Conservation (phyloP, 441 rosid species). For the Corymbia calophylla region DNA sequence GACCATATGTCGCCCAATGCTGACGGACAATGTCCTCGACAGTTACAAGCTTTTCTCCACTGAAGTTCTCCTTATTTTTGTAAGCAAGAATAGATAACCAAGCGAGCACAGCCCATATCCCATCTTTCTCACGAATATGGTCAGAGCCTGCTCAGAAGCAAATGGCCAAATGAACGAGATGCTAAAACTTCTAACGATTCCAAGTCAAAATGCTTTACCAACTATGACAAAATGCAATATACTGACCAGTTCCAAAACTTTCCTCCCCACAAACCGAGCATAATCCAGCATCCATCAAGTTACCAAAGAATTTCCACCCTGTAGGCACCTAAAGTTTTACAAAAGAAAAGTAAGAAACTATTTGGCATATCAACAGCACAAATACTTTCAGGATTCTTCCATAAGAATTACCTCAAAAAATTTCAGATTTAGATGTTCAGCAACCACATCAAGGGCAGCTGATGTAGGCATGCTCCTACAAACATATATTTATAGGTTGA, state of each 20-base stretch:
- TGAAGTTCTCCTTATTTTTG: conserved; percentile 64
- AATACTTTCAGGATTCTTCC: not conserved
- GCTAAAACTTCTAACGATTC: not conserved
- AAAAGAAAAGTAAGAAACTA: conserved; percentile 3
- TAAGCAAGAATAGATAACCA: conserved; percentile 92
- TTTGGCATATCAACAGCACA: not conserved
- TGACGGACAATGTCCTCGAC: conserved; percentile 90
- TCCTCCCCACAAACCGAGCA: conserved; percentile 98
- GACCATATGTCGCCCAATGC: conserved; percentile 89
- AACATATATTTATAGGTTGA: not conserved
- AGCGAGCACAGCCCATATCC: conserved; percentile 97
- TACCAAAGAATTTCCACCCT: conserved; percentile 98
- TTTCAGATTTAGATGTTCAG: conserved; percentile 69
- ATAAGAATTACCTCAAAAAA: conserved; percentile 73
- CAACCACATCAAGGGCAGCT: conserved; percentile 97
- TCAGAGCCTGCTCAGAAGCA: conserved; percentile 64
- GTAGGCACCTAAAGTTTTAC: conserved; percentile 71
- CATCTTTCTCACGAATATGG: conserved; percentile 96
- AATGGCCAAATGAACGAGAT: not conserved
- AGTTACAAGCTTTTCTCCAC: conserved; percentile 62
- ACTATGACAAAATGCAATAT: not conserved
- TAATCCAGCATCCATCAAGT: conserved; percentile 95
- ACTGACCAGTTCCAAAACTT: conserved; percentile 95
- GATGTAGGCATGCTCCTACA: conserved; percentile 99
- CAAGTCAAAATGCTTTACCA: not conserved